phyloP scores from a whole-genome alignment of 495 filamentous ascomycete genomes.

The Parachaetomium inaequale region DNA sequence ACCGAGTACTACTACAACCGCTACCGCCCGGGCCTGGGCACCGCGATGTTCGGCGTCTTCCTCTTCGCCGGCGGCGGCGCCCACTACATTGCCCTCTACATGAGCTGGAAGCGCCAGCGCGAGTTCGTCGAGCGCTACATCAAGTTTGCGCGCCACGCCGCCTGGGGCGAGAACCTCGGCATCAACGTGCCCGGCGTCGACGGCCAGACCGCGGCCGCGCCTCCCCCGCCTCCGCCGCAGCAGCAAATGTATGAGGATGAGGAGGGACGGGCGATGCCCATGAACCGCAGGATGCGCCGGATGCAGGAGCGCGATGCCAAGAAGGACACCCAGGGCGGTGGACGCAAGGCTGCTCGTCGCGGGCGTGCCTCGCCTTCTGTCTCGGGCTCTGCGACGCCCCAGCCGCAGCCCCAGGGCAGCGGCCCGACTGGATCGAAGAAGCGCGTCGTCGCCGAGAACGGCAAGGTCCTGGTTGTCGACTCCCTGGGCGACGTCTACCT shows the following conservation, averaged over 20 bases:
- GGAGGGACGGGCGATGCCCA: constrained; percentile 45
- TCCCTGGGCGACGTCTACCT: constrained; percentile 86
- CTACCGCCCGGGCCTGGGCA: constrained; percentile 83
- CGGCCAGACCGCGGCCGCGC: constrained; percentile 38
- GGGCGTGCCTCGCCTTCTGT: constrained; percentile 22
- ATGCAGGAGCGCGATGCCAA: constrained; percentile 77
- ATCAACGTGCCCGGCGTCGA: constrained; percentile 57
- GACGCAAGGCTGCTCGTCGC: constrained; percentile 30
- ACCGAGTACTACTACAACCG: constrained; percentile 97
- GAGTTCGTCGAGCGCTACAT: constrained; percentile 91
- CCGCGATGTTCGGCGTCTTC: constrained; percentile 80
- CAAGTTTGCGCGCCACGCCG: constrained; percentile 77
- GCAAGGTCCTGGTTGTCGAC: constrained; percentile 91
- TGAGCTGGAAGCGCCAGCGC: constrained; percentile 82
- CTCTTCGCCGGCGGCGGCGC: constrained; percentile 75
- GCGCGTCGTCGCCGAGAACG: constrained; percentile 85
- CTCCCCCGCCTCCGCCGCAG: constrained; percentile 27
- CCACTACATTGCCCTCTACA: constrained; percentile 78
- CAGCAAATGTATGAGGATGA: constrained; percentile 47
- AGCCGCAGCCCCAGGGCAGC: constrained; percentile 33
- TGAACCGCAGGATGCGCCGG: constrained; percentile 85
- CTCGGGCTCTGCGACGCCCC: constrained; percentile 32
- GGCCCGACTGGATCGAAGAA: constrained; percentile 67
- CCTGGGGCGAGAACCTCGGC: constrained; percentile 66
- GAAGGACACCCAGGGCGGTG: constrained; percentile 47